Conservation (phyloP, 768 basidiomycete genomes). For the Paxillus rubicundulus region DNA sequence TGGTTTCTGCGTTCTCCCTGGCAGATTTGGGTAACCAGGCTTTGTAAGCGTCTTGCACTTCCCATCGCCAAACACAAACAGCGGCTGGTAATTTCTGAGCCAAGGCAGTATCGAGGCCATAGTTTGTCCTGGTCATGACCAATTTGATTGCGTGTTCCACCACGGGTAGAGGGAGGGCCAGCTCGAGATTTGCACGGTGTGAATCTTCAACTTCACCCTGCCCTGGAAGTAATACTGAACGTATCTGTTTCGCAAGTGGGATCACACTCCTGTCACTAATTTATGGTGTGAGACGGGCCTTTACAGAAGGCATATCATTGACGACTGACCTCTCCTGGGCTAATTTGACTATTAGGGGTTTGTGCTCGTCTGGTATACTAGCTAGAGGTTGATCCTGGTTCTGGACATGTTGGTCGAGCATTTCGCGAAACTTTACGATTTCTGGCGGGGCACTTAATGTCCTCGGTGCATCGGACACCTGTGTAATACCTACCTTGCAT, state of each 20-base stretch:
- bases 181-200: constrained; percentile 32
- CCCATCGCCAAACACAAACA: constrained; percentile 86
- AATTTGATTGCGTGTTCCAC: constrained; percentile 67
- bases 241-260: constrained; percentile 66
- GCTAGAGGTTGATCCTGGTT: constrained; percentile 49
- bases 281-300: constrained; percentile 9
- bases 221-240: constrained; percentile 63
- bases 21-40: constrained; percentile 69
- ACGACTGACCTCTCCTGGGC: constrained; percentile 75
- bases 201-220: constrained; percentile 53
- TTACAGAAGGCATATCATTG: neutral
- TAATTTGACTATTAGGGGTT: constrained; percentile 75
- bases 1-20: constrained; percentile 56
- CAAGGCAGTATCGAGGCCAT: constrained; percentile 60
- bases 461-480: neutral
- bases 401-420: constrained; percentile 57
- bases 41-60: constrained; percentile 57
- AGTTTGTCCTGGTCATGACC: constrained; percentile 70
- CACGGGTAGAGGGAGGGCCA: constrained; percentile 40
- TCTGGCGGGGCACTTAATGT: constrained; percentile 40
- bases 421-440: constrained; percentile 72
- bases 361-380: constrained; percentile 64
- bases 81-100: constrained; percentile 57
- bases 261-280: constrained; percentile 69
- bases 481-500: constrained; percentile 59